Evolutionary conservation across 495 filamentous ascomycete genomes (phyloP), one percentile per base, ranked within the genome.

Genomic region (Daldinia childiae): DNA sequence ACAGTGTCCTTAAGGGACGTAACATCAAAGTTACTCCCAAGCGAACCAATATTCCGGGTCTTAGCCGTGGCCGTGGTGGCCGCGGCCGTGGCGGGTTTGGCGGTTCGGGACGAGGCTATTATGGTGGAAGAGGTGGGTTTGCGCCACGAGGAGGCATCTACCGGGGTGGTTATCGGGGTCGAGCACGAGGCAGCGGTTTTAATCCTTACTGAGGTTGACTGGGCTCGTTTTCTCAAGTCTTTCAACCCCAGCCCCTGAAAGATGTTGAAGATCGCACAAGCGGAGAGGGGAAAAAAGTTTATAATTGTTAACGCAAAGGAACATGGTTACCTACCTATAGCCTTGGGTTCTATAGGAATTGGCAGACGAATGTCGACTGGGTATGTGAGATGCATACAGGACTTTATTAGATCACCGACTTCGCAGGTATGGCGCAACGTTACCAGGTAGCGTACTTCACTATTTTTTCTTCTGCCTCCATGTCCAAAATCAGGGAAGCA

Each of bases 11-110:
- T 81, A 93, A 94, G 68, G 95, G 94, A 58, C 88, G 96, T 67
- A 95, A 93, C 75, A 87, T 99, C 72, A 98, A 99, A 90, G 96
- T 99, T 38, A 93, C 94, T 1, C 96, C 96, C 4, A 99, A 99
- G 81, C 91, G 96, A 43, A 99, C 96, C 57, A 99, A 99, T 78
- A 82, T 99, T 45, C 96, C 96, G 0, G 96, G 96, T 68, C 92
- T 98, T 92, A 89, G 84, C 50, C 86, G 90, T 38, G 87, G 90
- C 69, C 89, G 94, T 30, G 92, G 94, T 30, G 92, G 91, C 32
- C 87, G 92, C 57, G 90, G 95, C 19, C 87, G 93, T 62, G 90
- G 90, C 61, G 87, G 87, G 21, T 77, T 77, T 43, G 84, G 85
- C 68, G 79, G 80, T 27, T 81, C 84, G 11, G 78, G 86, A 21